Evolutionary conservation across 2,329 filamentous ascomycete species (phyloP), one percentile per base, ranked within the genome.

Genomic region (Aspergillus caelatus): DNA sequence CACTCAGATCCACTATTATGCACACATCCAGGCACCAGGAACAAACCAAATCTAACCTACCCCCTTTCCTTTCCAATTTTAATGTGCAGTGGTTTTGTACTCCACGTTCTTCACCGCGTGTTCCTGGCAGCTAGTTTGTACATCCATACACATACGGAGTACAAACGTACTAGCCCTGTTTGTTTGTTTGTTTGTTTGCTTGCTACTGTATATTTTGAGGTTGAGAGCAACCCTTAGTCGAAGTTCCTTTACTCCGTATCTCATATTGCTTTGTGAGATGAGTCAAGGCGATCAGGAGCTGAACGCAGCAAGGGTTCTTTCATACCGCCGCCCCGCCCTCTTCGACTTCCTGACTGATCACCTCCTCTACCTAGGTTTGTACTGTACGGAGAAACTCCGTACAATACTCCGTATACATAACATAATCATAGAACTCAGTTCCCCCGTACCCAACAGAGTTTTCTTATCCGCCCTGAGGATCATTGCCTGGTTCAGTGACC

Each of bases 401-500:
- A 32, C 30, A 8, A 26, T 32, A 32, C 30, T 32, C 30, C 30
- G 8, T 32, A 32, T 32, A 32, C 30, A 9, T 16, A 36, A 36
- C 32, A 34, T 34, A 34, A 7, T 36, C 34, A 36, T 8, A 4
- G 16, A 32, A 32, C 12, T 14, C 23, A 26, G n/a, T n/a, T 48
- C 23, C 45, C n/a, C 45, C 11, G 23, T 26, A 48, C 45, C 45
- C 12, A 26, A 48, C n/a, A 48, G 48, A 28, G 43, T 55, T 54
- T 52, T 21, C 39, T 26, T 23, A 26, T 28, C 30, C 45, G 32
- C 45, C 60, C 55, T 58, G 58, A 58, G n/a, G 43, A 60, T 60
- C 58, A 46, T 63, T 53, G 32, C 60, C 60, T 26, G 45, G 53
- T 62, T 62, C n/a, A 57, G 60, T 19, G 32, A 50, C 4, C 5